Conservation (phyloP, 2,329 filamentous ascomycete genomes). For the Hymenoscyphus fraxineus region DNA sequence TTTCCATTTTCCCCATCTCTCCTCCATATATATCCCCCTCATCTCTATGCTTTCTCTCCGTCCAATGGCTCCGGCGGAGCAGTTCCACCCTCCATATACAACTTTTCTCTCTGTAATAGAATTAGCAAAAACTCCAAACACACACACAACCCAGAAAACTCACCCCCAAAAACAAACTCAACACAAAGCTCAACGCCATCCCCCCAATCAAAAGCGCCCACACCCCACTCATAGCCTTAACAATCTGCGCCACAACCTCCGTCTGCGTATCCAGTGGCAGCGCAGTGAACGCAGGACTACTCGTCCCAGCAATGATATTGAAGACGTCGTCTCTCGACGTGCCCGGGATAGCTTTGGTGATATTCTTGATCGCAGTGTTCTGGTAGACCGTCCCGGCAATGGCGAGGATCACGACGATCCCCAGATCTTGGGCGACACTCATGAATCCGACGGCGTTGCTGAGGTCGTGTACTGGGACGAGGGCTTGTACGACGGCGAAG, state of each 20-base stretch:
- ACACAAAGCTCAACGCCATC: not conserved
- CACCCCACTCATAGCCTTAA: not conserved
- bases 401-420: constrained; percentile 37
- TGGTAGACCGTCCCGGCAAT: constrained; percentile 40
- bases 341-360: constrained; percentile 17
- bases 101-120: not conserved
- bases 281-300: not conserved
- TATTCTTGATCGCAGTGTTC: constrained; percentile 32
- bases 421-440: constrained; percentile 36
- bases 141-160: not conserved
- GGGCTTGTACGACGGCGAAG: constrained; percentile 36
- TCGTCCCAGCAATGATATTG: not conserved
- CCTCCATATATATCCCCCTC: not conserved
- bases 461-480: constrained; percentile 33
- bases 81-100: not conserved
- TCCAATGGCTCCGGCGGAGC: not conserved
- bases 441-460: constrained; percentile 39
- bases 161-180: not conserved
- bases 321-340: not conserved
- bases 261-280: not conserved
- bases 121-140: not conserved
- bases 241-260: not conserved
- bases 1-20: not conserved
- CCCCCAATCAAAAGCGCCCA: not conserved
- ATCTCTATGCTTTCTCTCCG: not conserved